Base-by-base conservation (phyloP, 2,329 filamentous ascomycete species). In the Coleophoma cylindrospora region DNA sequence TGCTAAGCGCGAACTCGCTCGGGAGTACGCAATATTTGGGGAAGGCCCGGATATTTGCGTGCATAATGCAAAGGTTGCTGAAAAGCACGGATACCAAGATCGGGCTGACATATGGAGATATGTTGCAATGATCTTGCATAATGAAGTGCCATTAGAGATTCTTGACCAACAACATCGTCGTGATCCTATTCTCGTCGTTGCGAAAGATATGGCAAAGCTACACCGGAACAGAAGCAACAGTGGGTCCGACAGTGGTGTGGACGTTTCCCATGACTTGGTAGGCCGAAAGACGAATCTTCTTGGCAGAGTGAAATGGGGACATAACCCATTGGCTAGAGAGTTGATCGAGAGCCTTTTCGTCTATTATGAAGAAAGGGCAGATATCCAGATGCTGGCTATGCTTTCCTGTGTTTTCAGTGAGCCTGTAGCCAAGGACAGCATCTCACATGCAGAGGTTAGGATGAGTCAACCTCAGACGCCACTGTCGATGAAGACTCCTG, bases 81-180 rank as follows among this genome's bases (percentile, higher is more conserved):
- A 83, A 57, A 84, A 81, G 54, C 77, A 86, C 57, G 88, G 86
- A 4, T 79, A 82, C 55, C 66, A 74, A 13, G 89, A 96, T 55
- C 69, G 95, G 32, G 85, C 87, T 22, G 82, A 90, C 58, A 80
- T 95, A 7, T 99, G 94, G 94, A 81, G 80, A 45, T 86, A 96
- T 56, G 75, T 90, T 49, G 85, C 82, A 15, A 73, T 96, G 51
- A 74, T 97, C 6, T 72, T 97, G 43, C 83, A 84, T 56, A 87
- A 88, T 57, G 83, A 89, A 41, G 84, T 91, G 27, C 87, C 87
- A 1, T 71, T 92, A 3, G 78, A 86, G 58, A 70, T 89, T 22
- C 69, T 86, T 40, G 72, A 75, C 3, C 74, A 78, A 50, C 70
- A 74, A 32, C 72, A 76, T 54, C 71, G 74, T 38, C 73, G 75